Evolutionary conservation across 2,329 filamentous ascomycete genomes (phyloP), one percentile per base, ranked within the genome.

Genomic region (Aspergillus tubingensis): DNA sequence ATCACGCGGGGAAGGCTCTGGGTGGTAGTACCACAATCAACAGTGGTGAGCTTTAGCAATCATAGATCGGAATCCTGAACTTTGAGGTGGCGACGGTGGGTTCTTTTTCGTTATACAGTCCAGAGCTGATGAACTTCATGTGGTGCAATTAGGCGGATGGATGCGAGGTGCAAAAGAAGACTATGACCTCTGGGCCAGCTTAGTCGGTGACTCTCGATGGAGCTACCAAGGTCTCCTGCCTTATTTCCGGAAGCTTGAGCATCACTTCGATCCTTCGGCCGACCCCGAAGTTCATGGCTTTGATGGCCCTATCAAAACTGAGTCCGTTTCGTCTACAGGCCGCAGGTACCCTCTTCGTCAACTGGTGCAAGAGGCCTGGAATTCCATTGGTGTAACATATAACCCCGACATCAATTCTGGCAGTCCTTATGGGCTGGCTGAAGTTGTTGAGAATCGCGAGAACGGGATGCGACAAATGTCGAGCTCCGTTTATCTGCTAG

Each of bases 1-100:
- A 74, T n/a, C 68, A 67, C 44, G 72, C 64, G 1, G 70, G 74
- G 1, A 72, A 70, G 36, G 67, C 63, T 11, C 67, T 74, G 6
- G 66, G 63, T 3, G 72, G 74, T 0, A 65, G 65, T 3, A 71
- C 67, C 1, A 64, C 70, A 8, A 72, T 72, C 32, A 76, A 74
- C 41, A 65, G 71, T 62, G 72, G 70, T 65, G 51, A 30, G 47
- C 17, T 25, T 17, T 27, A 8, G 15, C 15, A 27, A 6, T n/a
- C n/a, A 11, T 36, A n/a, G 8, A 30, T 19, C 7, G 30, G 25
- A 8, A 8, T 8, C n/a, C n/a, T 32, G 2, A 8, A 19, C 5
- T 6, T 11, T 2, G 2, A 50, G 5, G 15, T 8, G 8, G 47
- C 7, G 30, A 30, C 19, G 15, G 27, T 54, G 38, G 44, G 44